Evolutionary conservation across 2,329 filamentous ascomycete genomes (phyloP), one percentile per base, ranked within the genome.

Genomic region (Boeremia exigua): DNA sequence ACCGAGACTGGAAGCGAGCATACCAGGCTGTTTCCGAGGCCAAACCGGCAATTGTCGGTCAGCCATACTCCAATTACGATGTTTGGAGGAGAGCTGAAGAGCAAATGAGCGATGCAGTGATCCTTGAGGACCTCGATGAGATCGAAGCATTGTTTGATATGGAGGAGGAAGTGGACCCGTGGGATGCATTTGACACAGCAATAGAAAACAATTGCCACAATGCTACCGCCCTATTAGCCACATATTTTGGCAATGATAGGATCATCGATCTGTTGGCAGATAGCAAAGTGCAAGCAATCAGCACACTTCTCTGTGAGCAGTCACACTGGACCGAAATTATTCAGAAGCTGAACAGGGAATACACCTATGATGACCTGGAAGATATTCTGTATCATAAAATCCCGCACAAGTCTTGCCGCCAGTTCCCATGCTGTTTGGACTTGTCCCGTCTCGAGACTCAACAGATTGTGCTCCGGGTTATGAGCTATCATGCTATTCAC

Each of bases 401-500:
- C 15, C 12, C 9, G 11, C 45, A 48, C 15, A 11, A 30, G 6
- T 2, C 14, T 19, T 48, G 33, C 27, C 0, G 8, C 5, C 4
- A 10, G 1, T 47, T 47, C 14, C 33, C 33, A 23, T 47, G 44
- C 33, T 23, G 19, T 23, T 23, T 23, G 19, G 19, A 23, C 19
- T 2, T 23, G 19, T 23, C 5, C 19, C 14, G 7, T 17, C 15
- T 25, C 2, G 15, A 14, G 1, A 11, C 17, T 12, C 11, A 9
- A 15, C 44, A 52, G n/a, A 27, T 48, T 12, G 6, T 19, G 10
- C 14, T 54, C 17, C 50, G 43, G 2, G 19, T 23, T 9, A 3
- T 54, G n/a, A 17, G 42, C n/a, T 54, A 48, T 30, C 29, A 48
- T 30, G 50, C 50, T 7, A 54, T 54, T 11, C 10, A 32, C n/a